phyloP scores from a whole-genome alignment of 257 asterid genomes.

The Handroanthus guayacan region DNA sequence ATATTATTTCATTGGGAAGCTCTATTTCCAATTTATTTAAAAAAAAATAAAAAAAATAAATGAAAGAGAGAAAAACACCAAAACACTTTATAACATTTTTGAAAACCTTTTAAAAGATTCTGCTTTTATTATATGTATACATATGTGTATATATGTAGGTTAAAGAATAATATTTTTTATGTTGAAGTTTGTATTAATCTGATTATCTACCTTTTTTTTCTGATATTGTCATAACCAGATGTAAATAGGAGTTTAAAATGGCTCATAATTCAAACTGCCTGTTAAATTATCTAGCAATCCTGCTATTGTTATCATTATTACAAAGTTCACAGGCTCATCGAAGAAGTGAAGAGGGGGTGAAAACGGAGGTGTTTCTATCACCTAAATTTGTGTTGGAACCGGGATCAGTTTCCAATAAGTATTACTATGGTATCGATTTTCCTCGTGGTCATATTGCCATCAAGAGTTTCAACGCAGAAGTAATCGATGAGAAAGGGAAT shows the following conservation, averaged over 20 bases:
- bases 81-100: too few species aligned
- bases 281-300: slow-evolving; percentile 34
- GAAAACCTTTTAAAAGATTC: too few species aligned
- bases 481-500: slow-evolving; percentile 57
- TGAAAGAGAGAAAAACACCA: too few species aligned
- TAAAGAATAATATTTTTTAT: neutral
- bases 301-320: slow-evolving; percentile 21
- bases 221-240: slow-evolving; percentile 17
- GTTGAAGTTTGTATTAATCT: neutral
- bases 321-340: slow-evolving; percentile 34
- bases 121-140: too few species aligned
- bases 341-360: slow-evolving; percentile 40
- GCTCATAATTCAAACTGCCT: neutral
- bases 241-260: slow-evolving; percentile 25
- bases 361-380: slow-evolving; percentile 52
- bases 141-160: neutral
- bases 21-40: too few species aligned
- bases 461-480: slow-evolving; percentile 56
- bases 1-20: too few species aligned
- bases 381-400: slow-evolving; percentile 57
- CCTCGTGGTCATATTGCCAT: slow-evolving; percentile 67
- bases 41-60: too few species aligned
- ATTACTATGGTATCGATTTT: slow-evolving; percentile 50
- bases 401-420: slow-evolving; percentile 56
- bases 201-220: neutral